A percentile compares a stretch with the other conserved stretches of the same genome.
Evolutionary conservation across 371 early-diverging fungal species (phyloP).

Genomic region (Lichtheimia ramosa): DNA sequence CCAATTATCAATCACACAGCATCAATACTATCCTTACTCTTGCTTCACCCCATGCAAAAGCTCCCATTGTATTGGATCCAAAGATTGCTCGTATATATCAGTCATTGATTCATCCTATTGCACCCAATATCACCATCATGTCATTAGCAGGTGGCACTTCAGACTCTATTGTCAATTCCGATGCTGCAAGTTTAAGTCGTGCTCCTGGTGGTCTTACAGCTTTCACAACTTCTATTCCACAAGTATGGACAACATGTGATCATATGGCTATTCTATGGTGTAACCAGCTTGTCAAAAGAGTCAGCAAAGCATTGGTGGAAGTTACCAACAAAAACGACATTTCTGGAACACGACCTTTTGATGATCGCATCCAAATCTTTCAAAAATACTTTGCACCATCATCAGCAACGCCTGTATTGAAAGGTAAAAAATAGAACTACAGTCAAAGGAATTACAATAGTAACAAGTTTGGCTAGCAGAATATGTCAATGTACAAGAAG

Average conservation of each 20-base stretch:
- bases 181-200: conserved; percentile 62
- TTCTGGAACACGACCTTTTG: not conserved
- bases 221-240: conserved; percentile 75
- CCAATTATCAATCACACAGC: conserved; percentile 63
- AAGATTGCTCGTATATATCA: conserved; percentile 64
- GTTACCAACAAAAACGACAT: conserved; percentile 49
- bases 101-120: conserved; percentile 10
- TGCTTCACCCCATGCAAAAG: conserved; percentile 85
- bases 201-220: conserved; percentile 64
- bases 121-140: conserved; percentile 62
- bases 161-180: conserved; percentile 81
- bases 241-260: conserved; percentile 88
- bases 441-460: too few relatives aligned
- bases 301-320: conserved; percentile 54
- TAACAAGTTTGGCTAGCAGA: too few relatives aligned
- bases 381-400: not conserved
- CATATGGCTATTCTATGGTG: conserved; percentile 95
- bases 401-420: too few relatives aligned
- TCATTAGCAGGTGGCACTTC: conserved; percentile 90
- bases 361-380: not conserved
- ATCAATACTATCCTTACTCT: conserved; percentile 84
- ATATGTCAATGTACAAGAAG: too few relatives aligned
- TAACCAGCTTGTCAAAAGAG: conserved; percentile 72
- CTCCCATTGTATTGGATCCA: conserved; percentile 77
- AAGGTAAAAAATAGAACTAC: too few relatives aligned